These are phyloP conservation scores for Trichoderma sp. DNA, from an alignment of 2,329 filamentous ascomycete species.

Conservation along the genomic window DNA sequence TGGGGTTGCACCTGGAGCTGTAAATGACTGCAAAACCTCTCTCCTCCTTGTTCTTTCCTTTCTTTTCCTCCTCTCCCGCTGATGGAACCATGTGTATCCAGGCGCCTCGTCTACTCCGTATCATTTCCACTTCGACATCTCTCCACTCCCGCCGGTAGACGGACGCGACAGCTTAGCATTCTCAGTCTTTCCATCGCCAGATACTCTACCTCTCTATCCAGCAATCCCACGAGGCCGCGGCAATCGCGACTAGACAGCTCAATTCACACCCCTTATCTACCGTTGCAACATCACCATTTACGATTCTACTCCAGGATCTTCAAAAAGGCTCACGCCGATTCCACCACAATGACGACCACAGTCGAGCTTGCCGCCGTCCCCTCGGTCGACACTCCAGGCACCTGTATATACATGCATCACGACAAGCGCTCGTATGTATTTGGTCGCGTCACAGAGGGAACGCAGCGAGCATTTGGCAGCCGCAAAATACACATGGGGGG, in stretches of 20 bases:
- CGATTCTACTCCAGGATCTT: slow-evolving; percentile 23
- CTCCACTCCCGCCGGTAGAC: slow-evolving; percentile 7
- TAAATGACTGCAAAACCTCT: background rate
- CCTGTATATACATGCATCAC: slow-evolving; percentile 73
- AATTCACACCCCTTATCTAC: background rate
- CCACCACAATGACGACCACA: slow-evolving; percentile 63
- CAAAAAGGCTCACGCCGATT: slow-evolving; percentile 1
- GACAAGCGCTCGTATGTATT: slow-evolving; percentile 82
- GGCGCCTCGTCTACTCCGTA: slow-evolving; percentile 22
- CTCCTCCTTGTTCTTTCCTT: background rate
- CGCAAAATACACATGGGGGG: slow-evolving; percentile 63
- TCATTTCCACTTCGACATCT: slow-evolving; percentile 11
- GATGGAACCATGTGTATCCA: slow-evolving; percentile 34
- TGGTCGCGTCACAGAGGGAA: slow-evolving; percentile 78
- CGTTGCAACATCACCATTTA: background rate
- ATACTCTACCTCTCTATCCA: background rate
- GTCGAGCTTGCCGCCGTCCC: slow-evolving; percentile 78
- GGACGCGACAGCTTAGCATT: background rate
- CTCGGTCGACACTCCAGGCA: slow-evolving; percentile 83
- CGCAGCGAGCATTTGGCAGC: slow-evolving; percentile 73
- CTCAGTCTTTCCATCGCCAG: background rate
- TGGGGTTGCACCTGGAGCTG: slow-evolving; percentile 11
- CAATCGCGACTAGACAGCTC: background rate
- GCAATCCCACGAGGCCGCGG: background rate
- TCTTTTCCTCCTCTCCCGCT: slow-evolving; percentile 8